Base-by-base conservation (phyloP, 2,329 filamentous ascomycete genomes). In the Botrytis byssoidea region DNA sequence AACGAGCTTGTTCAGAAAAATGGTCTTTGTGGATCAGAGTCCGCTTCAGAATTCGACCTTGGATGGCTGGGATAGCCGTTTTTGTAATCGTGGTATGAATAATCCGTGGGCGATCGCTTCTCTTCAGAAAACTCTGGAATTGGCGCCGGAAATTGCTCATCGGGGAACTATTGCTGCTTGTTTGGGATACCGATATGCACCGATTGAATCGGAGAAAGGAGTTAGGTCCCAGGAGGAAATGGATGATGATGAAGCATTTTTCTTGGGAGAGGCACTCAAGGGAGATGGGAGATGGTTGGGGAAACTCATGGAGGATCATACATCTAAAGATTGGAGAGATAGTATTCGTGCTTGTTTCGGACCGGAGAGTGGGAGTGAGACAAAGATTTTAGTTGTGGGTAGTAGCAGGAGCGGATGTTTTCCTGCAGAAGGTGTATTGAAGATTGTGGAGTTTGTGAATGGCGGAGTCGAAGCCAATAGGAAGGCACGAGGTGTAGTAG, bases 401-500 rank as follows among this genome's bases (percentile, higher is more conserved):
- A 81, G 80, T 74, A 77, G 71, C 42, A 75, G 79, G 51, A 81
- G 80, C 74, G 80, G 80, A 40, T 81, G 80, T 77, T 81, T 81
- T 69, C 79, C 79, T 42, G 74, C 77, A 8, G 79, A 68, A 25
- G 80, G 80, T 3, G 79, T 78, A 29, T 70, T 81, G 75, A 75
- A 74, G 25, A 79, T 80, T 48, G 79, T 79, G n/a, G 76, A 77
- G 14, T 75, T 79, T 18, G 74, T 81, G 2, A 80, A 80, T 72
- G 74, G 73, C 12, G 75, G 71, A 10, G n/a, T 37, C 16, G 51
- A 46, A 12, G n/a, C 6, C 0, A n/a, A 29, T 35, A 48, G 25
- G 8, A 76, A 51, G 57, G 79, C 78, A n/a, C 74, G 55, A 20
- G 80, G 80, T 3, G 70, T 77, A 20, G 76, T 77, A 16, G 79